Percentiles rank a stretch among this genome's conserved stretches.
phyloP scores from a whole-genome alignment of 495 filamentous ascomycete species.

The Xylaria curta region DNA sequence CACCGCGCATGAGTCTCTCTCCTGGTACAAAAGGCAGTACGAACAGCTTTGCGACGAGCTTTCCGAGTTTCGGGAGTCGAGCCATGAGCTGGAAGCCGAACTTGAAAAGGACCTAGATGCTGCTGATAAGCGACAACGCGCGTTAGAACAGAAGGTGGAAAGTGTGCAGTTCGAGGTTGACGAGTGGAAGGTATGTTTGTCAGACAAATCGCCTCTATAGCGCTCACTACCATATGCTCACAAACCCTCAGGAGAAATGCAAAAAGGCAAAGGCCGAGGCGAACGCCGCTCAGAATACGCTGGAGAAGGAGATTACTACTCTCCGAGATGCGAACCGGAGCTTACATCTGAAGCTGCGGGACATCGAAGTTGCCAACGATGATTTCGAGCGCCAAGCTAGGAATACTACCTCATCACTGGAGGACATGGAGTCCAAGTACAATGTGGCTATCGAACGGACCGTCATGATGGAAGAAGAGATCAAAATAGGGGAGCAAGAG shows the following conservation, averaged over 20 bases:
- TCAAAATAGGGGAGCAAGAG: constrained; percentile 88
- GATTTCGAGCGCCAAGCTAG: constrained; percentile 96
- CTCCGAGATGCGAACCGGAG: constrained; percentile 84
- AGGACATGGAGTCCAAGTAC: constrained; percentile 96
- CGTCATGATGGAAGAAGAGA: constrained; percentile 94
- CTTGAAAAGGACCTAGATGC: constrained; percentile 96
- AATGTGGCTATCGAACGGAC: constrained; percentile 89
- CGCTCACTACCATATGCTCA: constrained; percentile 1
- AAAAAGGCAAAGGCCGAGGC: constrained; percentile 92
- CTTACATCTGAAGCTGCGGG: constrained; percentile 80
- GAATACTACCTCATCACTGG: constrained; percentile 90
- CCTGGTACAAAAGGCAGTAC: constrained; percentile 96
- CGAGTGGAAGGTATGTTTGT: constrained; percentile 90
- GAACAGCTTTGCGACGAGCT: constrained; percentile 90
- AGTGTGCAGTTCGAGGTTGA: constrained; percentile 85
- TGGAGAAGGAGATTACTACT: constrained; percentile 95
- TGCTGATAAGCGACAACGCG: constrained; percentile 88
- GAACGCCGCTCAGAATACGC: constrained; percentile 76
- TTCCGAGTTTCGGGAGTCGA: constrained; percentile 91
- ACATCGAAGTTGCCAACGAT: constrained; percentile 97
- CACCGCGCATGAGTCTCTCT: constrained; percentile 72
- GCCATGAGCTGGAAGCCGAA: constrained; percentile 91
- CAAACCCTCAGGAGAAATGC: constrained; percentile 78
- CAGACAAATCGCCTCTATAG: background rate
- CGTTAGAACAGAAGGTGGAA: constrained; percentile 86